These are phyloP conservation scores for Cynanchum wilfordii DNA, from an alignment of 257 asterid species.

Conservation along the genomic window DNA sequence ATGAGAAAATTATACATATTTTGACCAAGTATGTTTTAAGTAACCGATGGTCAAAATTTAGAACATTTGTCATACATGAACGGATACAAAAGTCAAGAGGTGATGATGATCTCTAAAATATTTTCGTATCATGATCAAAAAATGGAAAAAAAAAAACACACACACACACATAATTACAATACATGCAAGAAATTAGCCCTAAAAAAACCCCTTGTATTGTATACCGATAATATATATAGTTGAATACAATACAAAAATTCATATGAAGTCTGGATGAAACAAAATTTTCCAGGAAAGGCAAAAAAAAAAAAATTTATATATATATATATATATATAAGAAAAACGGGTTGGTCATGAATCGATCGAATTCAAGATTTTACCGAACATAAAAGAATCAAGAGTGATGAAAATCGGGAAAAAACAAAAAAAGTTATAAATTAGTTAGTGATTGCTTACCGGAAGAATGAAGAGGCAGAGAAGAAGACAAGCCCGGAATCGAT, in stretches of 20 bases:
- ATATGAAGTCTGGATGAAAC: background rate
- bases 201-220: background rate
- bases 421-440: background rate
- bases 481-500: constrained; percentile 59
- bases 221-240: too few species aligned
- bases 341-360: background rate
- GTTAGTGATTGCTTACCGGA: constrained; percentile 36
- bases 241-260: background rate
- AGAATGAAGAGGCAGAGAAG: constrained; percentile 44
- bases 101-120: background rate
- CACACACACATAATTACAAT: background rate
- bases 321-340: too few species aligned
- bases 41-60: constrained; percentile 11
- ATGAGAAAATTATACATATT: background rate
- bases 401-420: background rate
- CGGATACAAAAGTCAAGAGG: background rate
- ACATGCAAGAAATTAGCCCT: constrained; percentile 15
- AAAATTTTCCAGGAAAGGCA: background rate
- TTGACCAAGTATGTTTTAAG: background rate
- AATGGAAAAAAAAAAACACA: background rate
- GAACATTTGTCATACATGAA: constrained; percentile 1
- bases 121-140: background rate
- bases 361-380: background rate
- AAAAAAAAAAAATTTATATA: too few species aligned
- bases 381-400: background rate